Evolutionary conservation across 495 filamentous ascomycete genomes (phyloP), one percentile per base, ranked within the genome.

Genomic region (Aspergillus incahuasiensis): DNA sequence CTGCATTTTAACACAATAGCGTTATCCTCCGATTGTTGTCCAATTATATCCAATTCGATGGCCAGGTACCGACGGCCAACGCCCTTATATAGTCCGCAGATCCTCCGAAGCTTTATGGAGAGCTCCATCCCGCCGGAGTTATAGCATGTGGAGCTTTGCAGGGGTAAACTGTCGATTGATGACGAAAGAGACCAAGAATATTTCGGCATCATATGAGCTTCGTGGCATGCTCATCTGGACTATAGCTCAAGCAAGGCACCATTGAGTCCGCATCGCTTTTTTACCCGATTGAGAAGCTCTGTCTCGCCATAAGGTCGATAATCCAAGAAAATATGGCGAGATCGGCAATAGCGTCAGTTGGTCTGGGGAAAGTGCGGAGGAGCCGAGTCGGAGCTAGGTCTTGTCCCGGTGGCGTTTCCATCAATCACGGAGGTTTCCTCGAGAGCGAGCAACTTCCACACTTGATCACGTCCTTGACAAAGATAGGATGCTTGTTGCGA

Each of bases 71-170:
- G 12, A 25, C 32, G 19, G 34, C 7, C 20, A 13, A 50, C 13
- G 2, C 6, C 32, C 34, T 50, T 50, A 50, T 50, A 50, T 50
- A 50, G 48, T 34, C 21, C 13, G 34, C 19, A 50, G 6, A 22
- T 40, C 34, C 5, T 16, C 35, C 22, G 28, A 19, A 38, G 39
- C 4, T 42, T 21, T 11, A n/a, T 8, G 35, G 6, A 54, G 25
- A 54, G 40, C 16, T 38, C 52, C 56, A 65, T 68, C 66, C 68
- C 68, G 48, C 67, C 67, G 68, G 68, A 62, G 43, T 68, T 67
- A 59, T 34, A 22, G 8, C 46, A 19, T 42, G 46, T 30, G 13
- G 21, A 52, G 15, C 16, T 16, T 39, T 7, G 19, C 32, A 11
- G 32, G 34, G 34, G 32, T 28, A 50, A 39, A 34, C 13, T 38